phyloP scores from a whole-genome alignment of 768 basidiomycete species.

The Suillus discolor region DNA sequence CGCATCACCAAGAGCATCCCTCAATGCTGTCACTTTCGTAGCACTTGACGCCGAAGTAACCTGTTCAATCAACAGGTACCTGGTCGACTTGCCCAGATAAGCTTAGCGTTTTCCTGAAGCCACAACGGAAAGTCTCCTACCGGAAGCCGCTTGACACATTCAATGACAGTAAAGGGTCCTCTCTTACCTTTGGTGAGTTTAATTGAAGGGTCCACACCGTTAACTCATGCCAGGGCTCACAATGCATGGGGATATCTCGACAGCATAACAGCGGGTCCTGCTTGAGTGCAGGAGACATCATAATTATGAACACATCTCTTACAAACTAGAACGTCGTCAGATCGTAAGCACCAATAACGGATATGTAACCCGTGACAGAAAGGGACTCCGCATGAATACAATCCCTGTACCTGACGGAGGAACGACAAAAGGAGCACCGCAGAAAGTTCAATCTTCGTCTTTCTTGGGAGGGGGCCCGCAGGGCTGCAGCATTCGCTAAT shows the following conservation, averaged over 20 bases:
- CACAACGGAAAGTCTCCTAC: background rate
- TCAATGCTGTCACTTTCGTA: background rate
- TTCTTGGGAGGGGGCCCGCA: slow-evolving; percentile 91
- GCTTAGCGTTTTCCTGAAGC: background rate
- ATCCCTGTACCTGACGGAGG: background rate
- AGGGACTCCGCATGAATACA: background rate
- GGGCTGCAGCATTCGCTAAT: slow-evolving; percentile 89
- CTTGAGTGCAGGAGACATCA: background rate
- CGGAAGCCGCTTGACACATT: background rate
- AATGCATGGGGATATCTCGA: background rate
- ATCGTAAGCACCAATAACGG: too few relatives aligned
- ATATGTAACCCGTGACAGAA: background rate
- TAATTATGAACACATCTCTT: background rate
- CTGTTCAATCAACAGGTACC: background rate
- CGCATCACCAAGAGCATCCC: background rate
- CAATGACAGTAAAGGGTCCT: background rate
- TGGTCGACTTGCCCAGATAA: background rate
- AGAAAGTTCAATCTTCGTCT: slow-evolving; percentile 65
- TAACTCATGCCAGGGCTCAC: background rate
- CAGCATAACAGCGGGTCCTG: background rate
- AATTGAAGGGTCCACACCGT: background rate
- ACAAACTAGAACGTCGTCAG: background rate
- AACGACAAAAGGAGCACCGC: background rate
- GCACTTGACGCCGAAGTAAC: background rate
- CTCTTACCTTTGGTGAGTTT: background rate